Evolutionary conservation across 352 stramenopile genomes (phyloP), one percentile per base, ranked within the genome.

Genomic region (Globisporangium apiculatum): DNA sequence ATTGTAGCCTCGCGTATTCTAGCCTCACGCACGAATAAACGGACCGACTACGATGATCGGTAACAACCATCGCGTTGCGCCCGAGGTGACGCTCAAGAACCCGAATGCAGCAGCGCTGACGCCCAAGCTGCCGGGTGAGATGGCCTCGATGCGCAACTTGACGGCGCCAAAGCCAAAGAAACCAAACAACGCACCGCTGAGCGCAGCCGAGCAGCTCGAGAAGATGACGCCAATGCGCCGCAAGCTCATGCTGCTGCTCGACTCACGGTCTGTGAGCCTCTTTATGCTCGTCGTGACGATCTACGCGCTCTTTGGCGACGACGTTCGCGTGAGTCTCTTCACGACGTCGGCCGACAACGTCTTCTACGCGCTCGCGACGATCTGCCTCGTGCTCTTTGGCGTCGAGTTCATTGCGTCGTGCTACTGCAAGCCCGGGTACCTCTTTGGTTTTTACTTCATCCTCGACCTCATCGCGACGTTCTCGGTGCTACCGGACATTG

Each of bases 241-340:
- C 41, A 59, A 67, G n/a, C 68, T 77, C 18, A 51, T 79, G 48
- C 41, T 43, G 4, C 4, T 93, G 40, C 71, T 97, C 52, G 86
- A 97, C 53, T 80, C 86, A 49, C 80, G 80, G 31, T 81, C 63
- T 56, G 87, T 81, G 56, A 90, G 78, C 4, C 64, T 90, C 14
- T 61, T 90, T 51, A 97, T 98, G 85, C 84, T 95, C 8, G 4
- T 96, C 8, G 75, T 97, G 46, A 98, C 92, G 8, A 65, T 97
- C 43, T 98, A 96, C 69, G 90, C 89, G 38, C 81, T 98, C 24
- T 98, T 97, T 51, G 82, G 86, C 18, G 89, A 97, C 63, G 91
- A 98, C 68, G 77, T 98, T 35, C 76, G 87, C n/a, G 60, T 96
- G 18, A 82, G 88, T 18, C 53, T 77, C 45, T 87, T 94, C 53